Evolutionary conservation across 768 basidiomycete genomes (phyloP).

Genomic region (Trametes punicea): DNA sequence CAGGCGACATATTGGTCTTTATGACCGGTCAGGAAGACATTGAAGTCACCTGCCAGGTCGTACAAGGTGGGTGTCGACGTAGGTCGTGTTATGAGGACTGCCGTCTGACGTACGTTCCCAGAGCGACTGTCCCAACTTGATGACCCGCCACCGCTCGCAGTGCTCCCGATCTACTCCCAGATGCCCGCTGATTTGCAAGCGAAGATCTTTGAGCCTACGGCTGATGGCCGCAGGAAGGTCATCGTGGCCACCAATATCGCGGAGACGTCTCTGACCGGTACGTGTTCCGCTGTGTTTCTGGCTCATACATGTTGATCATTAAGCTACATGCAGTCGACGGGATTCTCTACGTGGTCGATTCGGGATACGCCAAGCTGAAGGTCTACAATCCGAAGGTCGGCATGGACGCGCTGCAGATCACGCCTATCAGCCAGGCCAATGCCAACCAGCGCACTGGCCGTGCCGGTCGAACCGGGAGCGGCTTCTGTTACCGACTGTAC

Average conservation of each 20-base stretch:
- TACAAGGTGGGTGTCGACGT: slow-evolving; percentile 58
- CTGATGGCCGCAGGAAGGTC: slow-evolving; percentile 92
- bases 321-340: slow-evolving; percentile 71
- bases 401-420: slow-evolving; percentile 99
- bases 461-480: slow-evolving; percentile 93
- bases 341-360: slow-evolving; percentile 94
- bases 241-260: slow-evolving; percentile 99
- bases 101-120: slow-evolving; percentile 31
- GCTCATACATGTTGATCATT: background rate
- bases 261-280: slow-evolving; percentile 93
- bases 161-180: slow-evolving; percentile 98
- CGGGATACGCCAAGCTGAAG: slow-evolving; percentile 95
- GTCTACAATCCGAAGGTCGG: slow-evolving; percentile 99
- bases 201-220: slow-evolving; percentile 93
- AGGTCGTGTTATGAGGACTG: background rate
- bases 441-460: slow-evolving; percentile 95
- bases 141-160: slow-evolving; percentile 80
- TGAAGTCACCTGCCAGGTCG: slow-evolving; percentile 92
- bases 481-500: slow-evolving; percentile 94
- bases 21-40: slow-evolving; percentile 99
- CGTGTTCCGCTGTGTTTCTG: slow-evolving; percentile 6
- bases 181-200: slow-evolving; percentile 99
- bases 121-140: slow-evolving; percentile 92
- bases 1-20: slow-evolving; percentile 95
- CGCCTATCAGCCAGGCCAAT: slow-evolving; percentile 98